Conservation (phyloP, 352 stramenopile genomes). For the Globisporangium acanthophoron region DNA sequence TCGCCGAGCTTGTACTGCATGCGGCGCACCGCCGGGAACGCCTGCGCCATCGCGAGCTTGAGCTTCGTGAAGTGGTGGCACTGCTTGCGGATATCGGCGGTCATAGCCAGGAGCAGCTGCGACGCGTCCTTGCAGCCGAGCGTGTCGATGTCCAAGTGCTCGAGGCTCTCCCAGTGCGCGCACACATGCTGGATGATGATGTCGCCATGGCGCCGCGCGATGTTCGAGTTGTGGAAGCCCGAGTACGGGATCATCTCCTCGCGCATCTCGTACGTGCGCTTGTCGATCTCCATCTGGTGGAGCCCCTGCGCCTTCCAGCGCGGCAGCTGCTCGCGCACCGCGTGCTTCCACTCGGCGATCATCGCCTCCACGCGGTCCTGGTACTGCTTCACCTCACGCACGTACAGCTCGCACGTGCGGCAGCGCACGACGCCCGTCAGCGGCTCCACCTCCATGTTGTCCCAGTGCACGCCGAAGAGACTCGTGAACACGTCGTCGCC, state of each 20-base stretch:
- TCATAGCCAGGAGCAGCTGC: constrained; percentile 36
- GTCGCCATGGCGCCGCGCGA: constrained; percentile 44
- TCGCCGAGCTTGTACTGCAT: constrained; percentile 39
- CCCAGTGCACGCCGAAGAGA: constrained; percentile 59
- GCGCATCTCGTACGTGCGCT: constrained; percentile 49
- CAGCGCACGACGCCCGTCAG: constrained; percentile 26
- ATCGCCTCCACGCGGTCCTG: constrained; percentile 37
- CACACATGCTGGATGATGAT: constrained; percentile 57
- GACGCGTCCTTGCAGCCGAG: constrained; percentile 37
- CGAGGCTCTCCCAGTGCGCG: constrained; percentile 32
- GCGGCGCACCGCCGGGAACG: constrained; percentile 21
- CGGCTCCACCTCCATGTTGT: constrained; percentile 41
- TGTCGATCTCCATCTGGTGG: constrained; percentile 61
- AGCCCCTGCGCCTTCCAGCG: constrained; percentile 41
- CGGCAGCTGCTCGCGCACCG: constrained; percentile 26
- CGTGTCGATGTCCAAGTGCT: constrained; percentile 39
- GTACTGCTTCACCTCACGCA: constrained; percentile 37
- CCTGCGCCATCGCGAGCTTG: constrained; percentile 38
- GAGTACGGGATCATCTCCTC: constrained; percentile 55
- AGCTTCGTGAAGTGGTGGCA: constrained; percentile 50
- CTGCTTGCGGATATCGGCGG: constrained; percentile 47
- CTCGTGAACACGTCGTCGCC: constrained; percentile 25
- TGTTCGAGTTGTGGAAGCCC: constrained; percentile 51
- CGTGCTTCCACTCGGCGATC: constrained; percentile 35
- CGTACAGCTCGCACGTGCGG: constrained; percentile 37